Percentiles rank a stretch among this genome's conserved stretches.
phyloP scores from a whole-genome alignment of 257 asterid genomes.

The Avicennia marina region DNA sequence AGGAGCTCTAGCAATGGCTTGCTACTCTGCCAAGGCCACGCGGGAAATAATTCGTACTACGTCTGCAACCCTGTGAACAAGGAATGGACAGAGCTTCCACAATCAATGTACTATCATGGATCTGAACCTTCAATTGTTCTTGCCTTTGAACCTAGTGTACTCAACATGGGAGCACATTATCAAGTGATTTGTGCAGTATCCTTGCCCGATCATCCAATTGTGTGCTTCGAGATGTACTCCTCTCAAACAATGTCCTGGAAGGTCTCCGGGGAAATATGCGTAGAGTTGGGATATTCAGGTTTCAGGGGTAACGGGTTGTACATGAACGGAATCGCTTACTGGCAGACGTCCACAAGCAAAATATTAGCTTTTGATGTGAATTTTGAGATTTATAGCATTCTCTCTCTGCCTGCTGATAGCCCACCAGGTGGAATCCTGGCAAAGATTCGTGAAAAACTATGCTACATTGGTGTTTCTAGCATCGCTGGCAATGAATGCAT shows the following conservation, averaged over 20 bases:
- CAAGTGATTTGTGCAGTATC: constrained; percentile 29
- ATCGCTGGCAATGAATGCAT: neutral
- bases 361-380: constrained; percentile 29
- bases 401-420: constrained; percentile 16
- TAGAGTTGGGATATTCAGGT: constrained; percentile 6
- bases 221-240: constrained; percentile 32
- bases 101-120: constrained; percentile 22
- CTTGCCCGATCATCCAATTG: constrained; percentile 7
- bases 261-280: constrained; percentile 7
- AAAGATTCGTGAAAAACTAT: constrained; percentile 22
- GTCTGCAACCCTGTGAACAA: constrained; percentile 37
- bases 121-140: constrained; percentile 31
- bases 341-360: constrained; percentile 23
- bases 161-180: constrained; percentile 28
- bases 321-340: constrained; percentile 29
- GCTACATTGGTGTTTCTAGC: constrained; percentile 22
- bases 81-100: constrained; percentile 28
- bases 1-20: constrained; percentile 34
- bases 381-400: constrained; percentile 14
- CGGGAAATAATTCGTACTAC: constrained; percentile 8
- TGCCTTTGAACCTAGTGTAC: constrained; percentile 30
- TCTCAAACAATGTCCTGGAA: constrained; percentile 32
- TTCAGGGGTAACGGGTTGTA: constrained; percentile 26
- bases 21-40: constrained; percentile 26
- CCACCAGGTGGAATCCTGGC: constrained; percentile 24